These are phyloP conservation scores for Chlamydomonas incerta DNA, from an alignment of 139 green algal genomes.

Conservation along the genomic window DNA sequence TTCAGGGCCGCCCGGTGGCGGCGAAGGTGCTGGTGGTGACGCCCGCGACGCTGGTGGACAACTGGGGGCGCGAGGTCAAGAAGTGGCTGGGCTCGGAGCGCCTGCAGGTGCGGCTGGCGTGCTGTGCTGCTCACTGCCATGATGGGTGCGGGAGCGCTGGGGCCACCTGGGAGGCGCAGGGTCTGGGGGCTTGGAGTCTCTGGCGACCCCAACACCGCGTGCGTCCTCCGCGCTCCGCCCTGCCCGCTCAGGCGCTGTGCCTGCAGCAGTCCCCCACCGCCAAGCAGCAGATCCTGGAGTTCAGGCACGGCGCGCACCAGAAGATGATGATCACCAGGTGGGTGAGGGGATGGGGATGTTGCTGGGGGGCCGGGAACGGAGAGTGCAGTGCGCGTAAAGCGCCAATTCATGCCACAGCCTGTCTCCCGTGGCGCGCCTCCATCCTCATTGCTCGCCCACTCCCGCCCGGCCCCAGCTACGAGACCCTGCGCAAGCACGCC, in stretches of 20 bases:
- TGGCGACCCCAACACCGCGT: too few relatives aligned
- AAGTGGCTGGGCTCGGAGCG: constrained; percentile 90
- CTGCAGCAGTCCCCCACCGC: constrained; percentile 30
- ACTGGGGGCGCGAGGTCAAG: constrained; percentile 82
- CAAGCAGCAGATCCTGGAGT: constrained; percentile 42
- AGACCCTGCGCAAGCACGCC: constrained; percentile 70
- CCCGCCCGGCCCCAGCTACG: constrained; percentile 36
- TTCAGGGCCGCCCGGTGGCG: constrained; percentile 39
- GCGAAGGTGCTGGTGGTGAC: constrained; percentile 78
- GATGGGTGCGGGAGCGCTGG: too few relatives aligned
- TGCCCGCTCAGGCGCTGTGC: constrained; percentile 25
- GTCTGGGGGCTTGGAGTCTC: too few relatives aligned
- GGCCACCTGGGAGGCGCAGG: too few relatives aligned
- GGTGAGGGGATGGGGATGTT: background rate
- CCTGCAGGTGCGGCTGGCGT: constrained; percentile 46
- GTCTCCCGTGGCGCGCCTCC: too few relatives aligned
- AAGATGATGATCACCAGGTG: constrained; percentile 47
- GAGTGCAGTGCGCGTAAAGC: background rate
- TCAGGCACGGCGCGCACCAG: constrained; percentile 32
- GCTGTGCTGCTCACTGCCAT: background rate
- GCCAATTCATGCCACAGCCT: too few relatives aligned
- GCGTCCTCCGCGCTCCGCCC: background rate
- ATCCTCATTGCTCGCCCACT: too few relatives aligned
- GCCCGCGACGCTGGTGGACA: constrained; percentile 77
- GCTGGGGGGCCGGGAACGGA: background rate